These are phyloP conservation scores for Chrysosporium queenslandicum DNA, from an alignment of 2,329 filamentous ascomycete species.

Conservation along the genomic window DNA sequence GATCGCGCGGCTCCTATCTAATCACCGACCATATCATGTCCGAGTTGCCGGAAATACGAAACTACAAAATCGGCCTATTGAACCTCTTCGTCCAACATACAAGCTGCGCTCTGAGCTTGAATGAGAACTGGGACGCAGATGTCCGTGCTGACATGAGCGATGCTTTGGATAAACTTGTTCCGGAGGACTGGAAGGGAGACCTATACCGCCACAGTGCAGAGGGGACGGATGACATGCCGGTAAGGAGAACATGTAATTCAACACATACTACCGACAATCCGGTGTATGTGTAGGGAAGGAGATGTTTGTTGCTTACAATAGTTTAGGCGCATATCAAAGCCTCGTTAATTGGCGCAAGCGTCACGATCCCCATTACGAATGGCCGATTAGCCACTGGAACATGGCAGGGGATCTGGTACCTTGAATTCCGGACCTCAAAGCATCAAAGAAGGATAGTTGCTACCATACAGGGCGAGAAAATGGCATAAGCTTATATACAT, in stretches of 20 bases:
- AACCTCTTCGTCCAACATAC: slow-evolving; percentile 95
- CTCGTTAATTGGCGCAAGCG: slow-evolving; percentile 74
- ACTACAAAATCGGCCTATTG: slow-evolving; percentile 76
- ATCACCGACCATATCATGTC: slow-evolving; percentile 65
- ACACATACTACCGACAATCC: not conserved
- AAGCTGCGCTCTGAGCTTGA: slow-evolving; percentile 76
- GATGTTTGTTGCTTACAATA: not conserved
- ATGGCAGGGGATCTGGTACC: slow-evolving; percentile 72
- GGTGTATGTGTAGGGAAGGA: not conserved
- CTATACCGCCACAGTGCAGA: slow-evolving; percentile 82
- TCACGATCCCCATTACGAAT: slow-evolving; percentile 83
- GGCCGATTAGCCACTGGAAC: slow-evolving; percentile 62
- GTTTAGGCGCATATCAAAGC: slow-evolving; percentile 80
- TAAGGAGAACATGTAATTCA: slow-evolving; percentile 31
- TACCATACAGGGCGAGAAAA: slow-evolving; percentile 80
- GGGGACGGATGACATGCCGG: slow-evolving; percentile 88
- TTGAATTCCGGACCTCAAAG: slow-evolving; percentile 71
- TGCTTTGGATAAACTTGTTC: slow-evolving; percentile 80
- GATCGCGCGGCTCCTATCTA: slow-evolving; percentile 76
- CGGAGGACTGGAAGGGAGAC: slow-evolving; percentile 63
- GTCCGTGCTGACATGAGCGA: slow-evolving; percentile 92
- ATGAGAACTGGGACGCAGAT: slow-evolving; percentile 81
- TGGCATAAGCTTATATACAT: not conserved
- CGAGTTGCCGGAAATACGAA: slow-evolving; percentile 65
- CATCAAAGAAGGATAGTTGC: slow-evolving; percentile 77